A percentile compares a stretch with the other conserved stretches of the same genome.
These are phyloP conservation scores for Globisporangium canariense DNA, from an alignment of 352 stramenopile species.

Conservation along the genomic window DNA sequence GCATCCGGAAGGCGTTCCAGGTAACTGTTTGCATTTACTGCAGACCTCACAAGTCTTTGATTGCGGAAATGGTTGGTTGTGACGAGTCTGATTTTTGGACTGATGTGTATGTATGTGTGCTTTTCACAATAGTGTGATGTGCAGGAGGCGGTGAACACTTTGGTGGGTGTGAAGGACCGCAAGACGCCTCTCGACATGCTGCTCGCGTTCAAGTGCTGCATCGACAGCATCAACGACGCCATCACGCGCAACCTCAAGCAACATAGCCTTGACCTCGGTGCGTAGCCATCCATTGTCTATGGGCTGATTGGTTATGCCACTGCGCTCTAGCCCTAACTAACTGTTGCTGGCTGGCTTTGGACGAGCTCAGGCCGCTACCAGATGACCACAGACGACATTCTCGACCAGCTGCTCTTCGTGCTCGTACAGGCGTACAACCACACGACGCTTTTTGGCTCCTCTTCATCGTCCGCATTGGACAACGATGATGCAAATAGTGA, in stretches of 20 bases:
- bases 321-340: neutral
- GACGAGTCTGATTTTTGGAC: neutral
- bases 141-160: constrained; percentile 32
- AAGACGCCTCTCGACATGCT: constrained; percentile 78
- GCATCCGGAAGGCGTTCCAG: constrained; percentile 67
- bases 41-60: neutral
- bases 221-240: constrained; percentile 55
- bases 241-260: constrained; percentile 55
- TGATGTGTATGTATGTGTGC: constrained; percentile 5
- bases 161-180: constrained; percentile 34
- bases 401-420: constrained; percentile 73
- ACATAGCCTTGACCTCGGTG: constrained; percentile 52
- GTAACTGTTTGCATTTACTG: constrained; percentile 18
- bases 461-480: neutral
- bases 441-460: constrained; percentile 1
- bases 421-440: constrained; percentile 52
- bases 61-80: neutral
- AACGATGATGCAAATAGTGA: constrained; percentile 9
- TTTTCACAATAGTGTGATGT: constrained; percentile 31
- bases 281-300: neutral
- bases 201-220: constrained; percentile 60
- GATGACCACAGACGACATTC: constrained; percentile 77
- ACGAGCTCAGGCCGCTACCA: constrained; percentile 37
- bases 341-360: neutral
- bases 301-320: neutral